phyloP scores from a whole-genome alignment of 371 early-diverging fungal species.

The Parasitella parasitica region DNA sequence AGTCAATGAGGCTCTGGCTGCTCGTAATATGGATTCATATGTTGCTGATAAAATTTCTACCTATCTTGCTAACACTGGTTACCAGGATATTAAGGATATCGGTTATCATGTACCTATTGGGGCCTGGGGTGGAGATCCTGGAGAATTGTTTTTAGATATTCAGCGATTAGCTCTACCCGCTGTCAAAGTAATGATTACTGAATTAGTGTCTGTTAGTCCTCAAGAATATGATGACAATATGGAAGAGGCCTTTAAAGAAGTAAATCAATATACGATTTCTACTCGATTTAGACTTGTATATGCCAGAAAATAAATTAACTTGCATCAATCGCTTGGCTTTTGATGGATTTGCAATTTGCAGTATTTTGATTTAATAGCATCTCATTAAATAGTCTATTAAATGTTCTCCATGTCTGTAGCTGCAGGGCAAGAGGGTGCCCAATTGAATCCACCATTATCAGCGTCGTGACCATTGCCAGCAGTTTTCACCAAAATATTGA shows the following conservation, averaged over 20 bases:
- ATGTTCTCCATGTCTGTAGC: no score
- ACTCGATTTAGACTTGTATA: slow-evolving; percentile 37
- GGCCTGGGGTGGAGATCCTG: slow-evolving; percentile 40
- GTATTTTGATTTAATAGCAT: no score
- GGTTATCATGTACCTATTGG: slow-evolving; percentile 41
- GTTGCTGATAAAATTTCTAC: slow-evolving; percentile 39
- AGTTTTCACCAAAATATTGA: no score
- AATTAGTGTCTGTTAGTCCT: slow-evolving; percentile 12
- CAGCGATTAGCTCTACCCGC: slow-evolving; percentile 42
- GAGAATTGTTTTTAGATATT: slow-evolving; percentile 34
- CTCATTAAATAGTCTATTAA: no score
- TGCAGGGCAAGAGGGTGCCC: no score
- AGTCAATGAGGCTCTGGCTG: slow-evolving; percentile 35
- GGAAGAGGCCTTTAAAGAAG: slow-evolving; percentile 28
- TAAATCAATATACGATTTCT: slow-evolving; percentile 12
- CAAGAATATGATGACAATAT: slow-evolving; percentile 24
- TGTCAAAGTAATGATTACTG: slow-evolving; percentile 39
- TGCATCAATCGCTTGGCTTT: no score
- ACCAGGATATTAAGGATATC: slow-evolving; percentile 20
- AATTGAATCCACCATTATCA: background rate
- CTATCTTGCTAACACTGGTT: slow-evolving; percentile 29
- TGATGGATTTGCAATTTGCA: no score
- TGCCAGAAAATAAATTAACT: slow-evolving; percentile 1
- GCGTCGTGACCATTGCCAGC: no score
- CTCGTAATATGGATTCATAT: slow-evolving; percentile 37